phyloP scores from a whole-genome alignment of 2,329 filamentous ascomycete species.

The Nigrograna mackinnonii region DNA sequence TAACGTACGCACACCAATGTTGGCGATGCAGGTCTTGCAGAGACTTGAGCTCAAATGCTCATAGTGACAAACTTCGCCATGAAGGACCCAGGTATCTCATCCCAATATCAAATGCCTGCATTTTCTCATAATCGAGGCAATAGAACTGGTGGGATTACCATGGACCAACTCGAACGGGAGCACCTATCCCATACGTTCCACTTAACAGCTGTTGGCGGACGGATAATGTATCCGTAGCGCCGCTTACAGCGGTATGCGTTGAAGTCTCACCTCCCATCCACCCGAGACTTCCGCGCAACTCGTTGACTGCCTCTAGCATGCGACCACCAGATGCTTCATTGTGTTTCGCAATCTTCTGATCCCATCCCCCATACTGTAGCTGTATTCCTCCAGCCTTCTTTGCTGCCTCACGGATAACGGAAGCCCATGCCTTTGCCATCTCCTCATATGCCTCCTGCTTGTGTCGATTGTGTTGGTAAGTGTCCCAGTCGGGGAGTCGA shows the following conservation, averaged over 20 bases:
- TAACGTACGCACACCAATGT: too few relatives aligned
- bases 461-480: conserved; percentile 83
- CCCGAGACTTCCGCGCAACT: conserved; percentile 73
- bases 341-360: conserved; percentile 83
- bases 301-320: conserved; percentile 77
- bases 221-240: conserved; percentile 33
- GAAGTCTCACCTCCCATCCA: conserved; percentile 67
- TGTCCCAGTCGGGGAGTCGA: conserved; percentile 87
- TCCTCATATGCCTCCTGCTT: conserved; percentile 97
- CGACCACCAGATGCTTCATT: conserved; percentile 84
- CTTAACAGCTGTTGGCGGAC: conserved; percentile 55
- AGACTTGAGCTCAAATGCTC: too few relatives aligned
- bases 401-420: conserved; percentile 87
- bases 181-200: conserved; percentile 59
- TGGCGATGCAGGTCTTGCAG: too few relatives aligned
- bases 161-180: conserved; percentile 59
- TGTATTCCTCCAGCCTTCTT: conserved; percentile 91
- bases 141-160: conserved; percentile 57
- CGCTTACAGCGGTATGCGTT: conserved; percentile 18
- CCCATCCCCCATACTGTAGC: conserved; percentile 89
- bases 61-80: too few relatives aligned
- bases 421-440: conserved; percentile 88
- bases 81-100: too few relatives aligned
- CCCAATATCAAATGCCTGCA: too few relatives aligned
- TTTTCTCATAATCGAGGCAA: too few relatives aligned